These are phyloP conservation scores for Peronosclerospora sorghi DNA, from an alignment of 352 stramenopile genomes.

Conservation along the genomic window DNA sequence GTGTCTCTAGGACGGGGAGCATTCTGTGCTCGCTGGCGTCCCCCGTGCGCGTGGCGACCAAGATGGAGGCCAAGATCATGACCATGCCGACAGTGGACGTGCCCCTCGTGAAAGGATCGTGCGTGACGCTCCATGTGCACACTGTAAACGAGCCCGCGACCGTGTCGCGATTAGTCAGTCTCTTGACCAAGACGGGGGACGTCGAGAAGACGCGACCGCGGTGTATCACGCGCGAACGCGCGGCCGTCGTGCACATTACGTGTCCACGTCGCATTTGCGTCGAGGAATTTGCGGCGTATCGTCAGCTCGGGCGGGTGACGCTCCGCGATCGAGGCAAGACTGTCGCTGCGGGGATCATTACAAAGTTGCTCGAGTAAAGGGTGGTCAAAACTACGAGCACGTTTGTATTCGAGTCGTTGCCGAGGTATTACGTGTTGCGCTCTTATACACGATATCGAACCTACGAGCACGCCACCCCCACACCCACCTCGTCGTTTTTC, in stretches of 20 bases:
- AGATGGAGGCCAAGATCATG: slow-evolving; percentile 86
- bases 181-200: slow-evolving; percentile 57
- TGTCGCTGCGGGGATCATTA: slow-evolving; percentile 78
- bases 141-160: slow-evolving; percentile 79
- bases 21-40: slow-evolving; percentile 78
- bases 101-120: slow-evolving; percentile 75
- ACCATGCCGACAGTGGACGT: slow-evolving; percentile 80
- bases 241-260: slow-evolving; percentile 77
- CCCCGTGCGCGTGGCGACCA: slow-evolving; percentile 54
- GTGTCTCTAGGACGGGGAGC: slow-evolving; percentile 42
- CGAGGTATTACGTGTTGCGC: too few species aligned
- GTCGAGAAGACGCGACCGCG: slow-evolving; percentile 76
- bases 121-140: slow-evolving; percentile 79
- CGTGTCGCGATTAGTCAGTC: slow-evolving; percentile 68
- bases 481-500: too few species aligned
- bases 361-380: slow-evolving; percentile 57
- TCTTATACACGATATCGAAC: too few species aligned
- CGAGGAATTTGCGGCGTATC: slow-evolving; percentile 69
- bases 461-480: too few species aligned
- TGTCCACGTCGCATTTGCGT: slow-evolving; percentile 65
- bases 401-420: too few species aligned
- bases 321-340: slow-evolving; percentile 74
- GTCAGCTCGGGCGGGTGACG: slow-evolving; percentile 75
- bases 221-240: slow-evolving; percentile 78
- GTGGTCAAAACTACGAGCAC: not conserved